Percentiles rank a stretch among this genome's conserved stretches.
phyloP scores from a whole-genome alignment of 202 grass and related monocot genomes.

The Alloteropsis angusta region DNA sequence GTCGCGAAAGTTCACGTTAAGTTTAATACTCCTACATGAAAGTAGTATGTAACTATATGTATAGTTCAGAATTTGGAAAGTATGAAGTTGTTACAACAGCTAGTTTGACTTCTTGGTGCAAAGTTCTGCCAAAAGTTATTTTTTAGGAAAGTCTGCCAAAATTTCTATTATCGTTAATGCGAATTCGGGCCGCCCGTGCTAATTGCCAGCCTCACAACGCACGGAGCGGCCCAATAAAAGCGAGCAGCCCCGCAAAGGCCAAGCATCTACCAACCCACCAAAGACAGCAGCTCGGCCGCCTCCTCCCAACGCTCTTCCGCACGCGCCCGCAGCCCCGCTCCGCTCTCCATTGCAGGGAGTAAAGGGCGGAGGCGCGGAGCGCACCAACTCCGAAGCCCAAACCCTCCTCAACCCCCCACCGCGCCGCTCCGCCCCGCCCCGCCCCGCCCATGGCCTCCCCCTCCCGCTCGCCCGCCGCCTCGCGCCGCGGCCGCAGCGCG shows the following conservation, averaged over 20 bases:
- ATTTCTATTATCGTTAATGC: background rate
- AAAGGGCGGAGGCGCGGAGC: too few species aligned
- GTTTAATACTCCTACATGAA: background rate
- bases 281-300: background rate
- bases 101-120: background rate
- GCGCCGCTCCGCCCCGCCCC: background rate
- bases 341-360: background rate
- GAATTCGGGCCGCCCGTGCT: background rate
- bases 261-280: background rate
- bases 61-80: background rate
- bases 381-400: conserved; percentile 12
- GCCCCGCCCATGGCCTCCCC: conserved; percentile 26
- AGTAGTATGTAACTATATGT: background rate
- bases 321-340: background rate
- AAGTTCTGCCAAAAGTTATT: background rate
- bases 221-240: conserved; percentile 25
- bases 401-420: conserved; percentile 18
- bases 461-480: conserved; percentile 23
- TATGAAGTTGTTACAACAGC: background rate
- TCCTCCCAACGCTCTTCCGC: background rate
- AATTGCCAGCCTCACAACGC: background rate
- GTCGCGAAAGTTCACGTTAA: background rate
- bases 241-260: background rate
- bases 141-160: too few species aligned
- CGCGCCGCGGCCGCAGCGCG: conserved; percentile 17